Base-by-base conservation (phyloP, 179 eudicot species). In the Silene noctiflora region DNA sequence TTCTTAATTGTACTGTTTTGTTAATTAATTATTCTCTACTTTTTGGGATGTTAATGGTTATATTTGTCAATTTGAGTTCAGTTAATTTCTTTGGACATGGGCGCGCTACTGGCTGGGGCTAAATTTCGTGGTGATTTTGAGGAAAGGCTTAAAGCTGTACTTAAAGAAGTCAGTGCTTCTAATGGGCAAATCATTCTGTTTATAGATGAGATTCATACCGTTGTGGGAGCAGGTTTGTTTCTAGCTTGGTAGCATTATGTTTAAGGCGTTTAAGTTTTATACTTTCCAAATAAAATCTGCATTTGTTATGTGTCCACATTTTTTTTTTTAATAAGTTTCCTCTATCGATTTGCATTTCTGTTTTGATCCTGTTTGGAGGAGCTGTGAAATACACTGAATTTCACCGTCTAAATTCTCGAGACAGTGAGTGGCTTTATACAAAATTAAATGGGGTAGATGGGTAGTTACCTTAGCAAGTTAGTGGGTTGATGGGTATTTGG, bases 51-150 rank as follows among this genome's bases (percentile, higher is more conserved):
- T 31, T 67, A 21, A 39, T 58, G 4, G 7, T 51, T 51, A 12
- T 14, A 64, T 4, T 29, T 62, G 4, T 59, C 24, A 11, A 42
- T 53, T 71, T 46, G 60, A 10, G 55, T 22, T 68, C 87, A 95
- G 99, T 78, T 95, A 85, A 93, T 95, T 71, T 93, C 99, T 58
- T 87, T 95, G 85, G 99, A 95, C 77, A 95, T 93, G 97, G 98
- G 99, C 70, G 86, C 97, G 11, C 82, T 95, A 85, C 89, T 95
- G 65, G 99, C 99, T 83, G 98, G 98, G 83, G 99, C 99, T 29
- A 93, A 93, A 81, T 95, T 77, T 80, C 87, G 99, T 72, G 99
- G 98, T 72, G 99, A 95, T 75, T 95, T 95, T 77, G 98, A 95
- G 84, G 98, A 93, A 82, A 90, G 99, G 81, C 90, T 93, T 66